Conservation (phyloP, 805 yeast species). For the Myxozyma neotropica region DNA sequence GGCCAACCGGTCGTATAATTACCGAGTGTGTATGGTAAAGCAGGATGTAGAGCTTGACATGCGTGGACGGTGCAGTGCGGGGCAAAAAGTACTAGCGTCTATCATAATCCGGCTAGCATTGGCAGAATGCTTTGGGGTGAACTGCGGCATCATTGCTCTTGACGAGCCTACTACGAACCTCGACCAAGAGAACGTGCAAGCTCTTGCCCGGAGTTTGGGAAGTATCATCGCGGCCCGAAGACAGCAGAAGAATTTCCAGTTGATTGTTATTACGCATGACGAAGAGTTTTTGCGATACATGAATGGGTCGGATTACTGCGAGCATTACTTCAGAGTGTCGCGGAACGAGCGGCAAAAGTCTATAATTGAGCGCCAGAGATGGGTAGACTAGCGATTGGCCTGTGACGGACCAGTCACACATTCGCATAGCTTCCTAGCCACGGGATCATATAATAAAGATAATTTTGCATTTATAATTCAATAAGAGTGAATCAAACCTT, state of each 20-base stretch:
- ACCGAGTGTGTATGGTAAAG: slow-evolving; percentile 78
- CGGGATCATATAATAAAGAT: no score
- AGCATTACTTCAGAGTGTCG: slow-evolving; percentile 78
- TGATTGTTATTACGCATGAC: slow-evolving; percentile 95
- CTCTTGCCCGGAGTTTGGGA: slow-evolving; percentile 78
- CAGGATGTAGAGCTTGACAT: slow-evolving; percentile 90
- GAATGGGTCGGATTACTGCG: slow-evolving; percentile 83
- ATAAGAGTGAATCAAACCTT: no score
- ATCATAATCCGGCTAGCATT: slow-evolving; percentile 87
- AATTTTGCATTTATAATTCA: no score
- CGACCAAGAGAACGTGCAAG: slow-evolving; percentile 84
- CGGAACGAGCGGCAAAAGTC: slow-evolving; percentile 84
- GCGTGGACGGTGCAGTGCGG: slow-evolving; percentile 98
- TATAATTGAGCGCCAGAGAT: slow-evolving; percentile 56
- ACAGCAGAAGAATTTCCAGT: slow-evolving; percentile 83
- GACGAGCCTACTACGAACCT: slow-evolving; percentile 98
- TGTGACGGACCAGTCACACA: no score
- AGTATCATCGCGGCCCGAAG: slow-evolving; percentile 74
- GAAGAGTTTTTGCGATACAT: slow-evolving; percentile 84
- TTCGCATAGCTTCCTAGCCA: no score
- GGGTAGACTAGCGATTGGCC: neutral
- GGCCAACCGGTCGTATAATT: slow-evolving; percentile 38
- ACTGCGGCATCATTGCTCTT: slow-evolving; percentile 92
- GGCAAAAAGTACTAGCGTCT: slow-evolving; percentile 92
- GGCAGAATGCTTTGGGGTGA: slow-evolving; percentile 92